Conservation (phyloP, 257 asterid species). For the Solanum lycopersicoides region DNA sequence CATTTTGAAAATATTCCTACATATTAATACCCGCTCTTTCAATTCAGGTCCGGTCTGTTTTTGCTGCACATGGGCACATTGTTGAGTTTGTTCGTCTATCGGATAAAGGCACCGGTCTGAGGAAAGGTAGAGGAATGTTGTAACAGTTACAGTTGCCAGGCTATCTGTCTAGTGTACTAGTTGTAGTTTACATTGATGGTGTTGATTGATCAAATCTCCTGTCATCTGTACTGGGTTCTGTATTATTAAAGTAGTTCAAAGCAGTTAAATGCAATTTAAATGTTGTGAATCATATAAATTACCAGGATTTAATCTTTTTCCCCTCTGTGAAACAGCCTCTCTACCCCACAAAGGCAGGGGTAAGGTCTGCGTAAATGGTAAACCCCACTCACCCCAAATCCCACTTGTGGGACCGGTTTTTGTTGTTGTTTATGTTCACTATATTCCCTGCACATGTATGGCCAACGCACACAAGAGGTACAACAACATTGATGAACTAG, state of each 20-base stretch:
- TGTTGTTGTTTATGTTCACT: not conserved
- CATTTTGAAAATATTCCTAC: not conserved
- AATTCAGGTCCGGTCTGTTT: constrained; percentile 35
- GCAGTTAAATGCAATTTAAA: not conserved
- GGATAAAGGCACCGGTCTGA: constrained; percentile 68
- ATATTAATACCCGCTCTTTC: not conserved
- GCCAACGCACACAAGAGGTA: not conserved
- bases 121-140: constrained; percentile 44
- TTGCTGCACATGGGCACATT: constrained; percentile 60
- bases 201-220: not conserved
- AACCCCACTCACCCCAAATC: not conserved
- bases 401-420: not conserved
- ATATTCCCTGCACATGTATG: not conserved
- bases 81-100: constrained; percentile 65
- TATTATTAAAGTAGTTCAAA: not conserved
- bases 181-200: not conserved
- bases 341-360: not conserved
- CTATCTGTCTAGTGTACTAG: not conserved
- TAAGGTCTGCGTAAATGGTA: not conserved
- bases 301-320: not conserved
- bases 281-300: not conserved
- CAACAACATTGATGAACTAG: no score
- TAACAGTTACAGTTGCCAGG: not conserved
- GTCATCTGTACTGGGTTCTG: not conserved
- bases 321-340: not conserved